Percentiles rank a stretch among this genome's conserved stretches.
Evolutionary conservation across 2,329 filamentous ascomycete genomes (phyloP).

Genomic region (Colletotrichum graminicola): DNA sequence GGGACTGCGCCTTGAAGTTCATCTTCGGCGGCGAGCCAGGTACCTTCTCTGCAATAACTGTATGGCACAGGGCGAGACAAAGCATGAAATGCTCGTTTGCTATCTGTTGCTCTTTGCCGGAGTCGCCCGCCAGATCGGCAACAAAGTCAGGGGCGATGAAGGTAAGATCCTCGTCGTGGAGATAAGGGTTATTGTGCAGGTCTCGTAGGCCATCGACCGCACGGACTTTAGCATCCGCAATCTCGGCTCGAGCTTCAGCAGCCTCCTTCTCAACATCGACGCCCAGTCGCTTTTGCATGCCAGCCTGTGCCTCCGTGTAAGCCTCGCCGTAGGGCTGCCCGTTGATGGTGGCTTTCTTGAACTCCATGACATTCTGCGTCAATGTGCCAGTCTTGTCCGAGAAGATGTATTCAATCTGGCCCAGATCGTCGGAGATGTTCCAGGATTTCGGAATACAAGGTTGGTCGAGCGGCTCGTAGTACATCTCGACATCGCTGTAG

Average conservation of each 20-base stretch:
- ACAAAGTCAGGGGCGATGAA: slow-evolving; percentile 94
- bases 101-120: slow-evolving; percentile 79
- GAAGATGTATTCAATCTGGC: slow-evolving; percentile 99
- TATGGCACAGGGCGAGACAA: slow-evolving; percentile 93
- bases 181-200: slow-evolving; percentile 89
- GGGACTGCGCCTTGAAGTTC: slow-evolving; percentile 96
- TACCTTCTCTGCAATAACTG: slow-evolving; percentile 89
- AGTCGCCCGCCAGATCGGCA: slow-evolving; percentile 81
- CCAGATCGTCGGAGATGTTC: slow-evolving; percentile 98
- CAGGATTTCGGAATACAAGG: slow-evolving; percentile 97
- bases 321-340: slow-evolving; percentile 97
- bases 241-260: slow-evolving; percentile 78
- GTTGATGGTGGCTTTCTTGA: slow-evolving; percentile 98
- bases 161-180: slow-evolving; percentile 89
- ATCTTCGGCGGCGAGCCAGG: slow-evolving; percentile 93
- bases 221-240: slow-evolving; percentile 79
- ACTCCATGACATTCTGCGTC: slow-evolving; percentile 97
- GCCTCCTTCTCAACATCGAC: slow-evolving; percentile 87
- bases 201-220: slow-evolving; percentile 81
- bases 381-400: slow-evolving; percentile 93
- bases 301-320: slow-evolving; percentile 95
- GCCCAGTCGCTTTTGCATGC: slow-evolving; percentile 93
- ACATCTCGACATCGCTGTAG: slow-evolving; percentile 96
- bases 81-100: slow-evolving; percentile 95
- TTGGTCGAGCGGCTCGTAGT: slow-evolving; percentile 93